phyloP scores from a whole-genome alignment of 2,329 filamentous ascomycete species.

The Fusarium graminum region DNA sequence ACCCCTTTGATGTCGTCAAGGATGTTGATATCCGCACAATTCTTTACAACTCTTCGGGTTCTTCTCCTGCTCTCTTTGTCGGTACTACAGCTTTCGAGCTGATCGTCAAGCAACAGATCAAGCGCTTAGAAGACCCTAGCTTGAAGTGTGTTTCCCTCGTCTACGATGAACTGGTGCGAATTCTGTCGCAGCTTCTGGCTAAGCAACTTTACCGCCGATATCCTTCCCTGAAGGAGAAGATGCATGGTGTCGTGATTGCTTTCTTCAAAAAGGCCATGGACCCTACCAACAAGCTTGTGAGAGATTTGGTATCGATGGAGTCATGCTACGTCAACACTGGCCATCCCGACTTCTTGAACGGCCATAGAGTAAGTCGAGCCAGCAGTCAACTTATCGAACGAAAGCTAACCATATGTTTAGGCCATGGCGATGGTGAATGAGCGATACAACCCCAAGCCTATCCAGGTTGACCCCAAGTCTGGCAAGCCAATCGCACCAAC shows the following conservation, averaged over 20 bases:
- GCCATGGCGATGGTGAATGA: slow-evolving; percentile 99
- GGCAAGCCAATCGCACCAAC: slow-evolving; percentile 85
- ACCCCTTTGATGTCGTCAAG: slow-evolving; percentile 97
- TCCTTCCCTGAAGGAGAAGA: slow-evolving; percentile 95
- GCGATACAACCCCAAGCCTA: slow-evolving; percentile 86
- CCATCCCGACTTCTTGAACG: slow-evolving; percentile 97
- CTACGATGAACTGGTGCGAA: slow-evolving; percentile 96
- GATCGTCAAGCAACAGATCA: slow-evolving; percentile 99
- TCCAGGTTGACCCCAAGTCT: slow-evolving; percentile 98
- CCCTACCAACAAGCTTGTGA: slow-evolving; percentile 96
- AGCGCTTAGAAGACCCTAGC: slow-evolving; percentile 93
- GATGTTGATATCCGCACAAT: slow-evolving; percentile 97
- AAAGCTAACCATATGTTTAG: slow-evolving; percentile 53
- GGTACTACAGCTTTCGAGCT: slow-evolving; percentile 98
- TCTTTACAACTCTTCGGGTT: slow-evolving; percentile 98
- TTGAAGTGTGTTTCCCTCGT: slow-evolving; percentile 97
- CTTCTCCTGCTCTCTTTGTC: slow-evolving; percentile 95
- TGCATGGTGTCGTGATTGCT: slow-evolving; percentile 88
- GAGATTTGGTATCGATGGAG: slow-evolving; percentile 94
- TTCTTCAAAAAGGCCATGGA: slow-evolving; percentile 99
- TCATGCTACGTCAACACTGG: slow-evolving; percentile 98
- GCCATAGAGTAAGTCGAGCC: slow-evolving; percentile 76
- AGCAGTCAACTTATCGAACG: not conserved
- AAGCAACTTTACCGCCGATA: slow-evolving; percentile 95
- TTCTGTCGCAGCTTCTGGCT: slow-evolving; percentile 87